Evolutionary conservation across 1,284 basidiomycete genomes (phyloP).

Genomic region (Hemileia vastatrix): DNA sequence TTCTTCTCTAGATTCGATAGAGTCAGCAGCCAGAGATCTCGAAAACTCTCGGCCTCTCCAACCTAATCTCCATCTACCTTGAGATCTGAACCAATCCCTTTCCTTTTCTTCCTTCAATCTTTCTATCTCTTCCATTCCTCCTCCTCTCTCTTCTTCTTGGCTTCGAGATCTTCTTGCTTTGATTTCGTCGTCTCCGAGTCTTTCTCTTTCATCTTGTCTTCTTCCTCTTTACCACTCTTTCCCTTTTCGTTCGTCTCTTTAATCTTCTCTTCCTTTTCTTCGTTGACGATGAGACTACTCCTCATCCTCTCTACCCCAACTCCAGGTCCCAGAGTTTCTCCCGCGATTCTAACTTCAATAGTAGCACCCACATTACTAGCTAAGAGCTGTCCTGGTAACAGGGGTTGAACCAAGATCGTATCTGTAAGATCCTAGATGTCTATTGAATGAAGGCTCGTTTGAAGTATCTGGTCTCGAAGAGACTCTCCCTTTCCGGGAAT

Average conservation of each 20-base stretch:
- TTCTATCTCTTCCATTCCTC: too few relatives aligned
- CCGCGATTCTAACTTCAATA: conserved; percentile 39
- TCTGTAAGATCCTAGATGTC: conserved; percentile 37
- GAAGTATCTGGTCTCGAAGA: not conserved
- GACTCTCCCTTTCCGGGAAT: too few relatives aligned
- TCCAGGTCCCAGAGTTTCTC: conserved; percentile 27
- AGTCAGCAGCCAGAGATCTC: not conserved
- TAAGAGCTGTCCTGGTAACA: conserved; percentile 38
- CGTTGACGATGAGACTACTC: conserved; percentile 1
- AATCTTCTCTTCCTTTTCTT: conserved; percentile 24
- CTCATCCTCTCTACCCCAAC: conserved; percentile 24
- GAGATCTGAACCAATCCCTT: not conserved
- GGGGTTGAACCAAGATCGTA: conserved; percentile 36
- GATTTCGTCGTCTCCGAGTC: not conserved
- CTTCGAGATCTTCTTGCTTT: too few relatives aligned
- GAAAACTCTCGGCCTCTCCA: conserved; percentile 40
- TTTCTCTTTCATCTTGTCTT: conserved; percentile 37
- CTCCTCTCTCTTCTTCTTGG: too few relatives aligned
- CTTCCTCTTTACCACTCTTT: conserved; percentile 1
- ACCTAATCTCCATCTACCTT: conserved; percentile 33
- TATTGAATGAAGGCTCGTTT: not conserved
- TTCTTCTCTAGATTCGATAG: not conserved
- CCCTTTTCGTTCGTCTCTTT: conserved; percentile 25
- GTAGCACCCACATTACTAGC: conserved; percentile 39
- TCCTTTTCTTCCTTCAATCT: not conserved